These are phyloP conservation scores for Saururus chinensis DNA, from an alignment of 164 flowering plant species.

Conservation along the genomic window DNA sequence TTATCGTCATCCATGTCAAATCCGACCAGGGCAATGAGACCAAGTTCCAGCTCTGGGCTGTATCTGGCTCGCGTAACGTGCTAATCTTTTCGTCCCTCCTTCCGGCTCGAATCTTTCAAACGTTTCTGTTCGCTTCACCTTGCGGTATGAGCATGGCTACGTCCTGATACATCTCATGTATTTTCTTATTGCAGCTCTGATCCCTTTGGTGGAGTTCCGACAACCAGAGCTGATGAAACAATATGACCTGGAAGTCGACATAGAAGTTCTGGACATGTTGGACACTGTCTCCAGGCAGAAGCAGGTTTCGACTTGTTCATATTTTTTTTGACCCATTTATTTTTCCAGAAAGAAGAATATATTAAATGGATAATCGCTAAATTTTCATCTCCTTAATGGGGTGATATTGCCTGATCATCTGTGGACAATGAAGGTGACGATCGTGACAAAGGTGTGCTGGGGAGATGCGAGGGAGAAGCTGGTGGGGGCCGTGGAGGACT, in stretches of 20 bases:
- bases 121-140: neutral
- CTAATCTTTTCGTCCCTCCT: neutral
- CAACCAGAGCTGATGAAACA: conserved; percentile 37
- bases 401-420: too few species aligned
- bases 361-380: neutral
- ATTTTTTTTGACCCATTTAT: too few species aligned
- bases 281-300: conserved; percentile 50
- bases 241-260: conserved; percentile 43
- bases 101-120: neutral
- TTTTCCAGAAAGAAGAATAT: neutral
- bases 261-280: conserved; percentile 52
- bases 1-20: conserved; percentile 39
- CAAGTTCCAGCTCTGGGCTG: conserved; percentile 39
- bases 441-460: conserved; percentile 72
- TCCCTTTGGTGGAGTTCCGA: conserved; percentile 68
- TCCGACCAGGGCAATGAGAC: conserved; percentile 22
- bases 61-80: conserved; percentile 59
- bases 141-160: neutral
- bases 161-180: neutral
- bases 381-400: neutral
- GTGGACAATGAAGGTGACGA: conserved; percentile 23
- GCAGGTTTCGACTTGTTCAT: conserved; percentile 26
- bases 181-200: conserved; percentile 42
- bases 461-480: conserved; percentile 84
- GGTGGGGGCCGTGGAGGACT: conserved; percentile 33